A percentile compares a stretch with the other conserved stretches of the same genome.
phyloP scores from a whole-genome alignment of 1,284 basidiomycete genomes.

The Exobasidium cylindrosporum region DNA sequence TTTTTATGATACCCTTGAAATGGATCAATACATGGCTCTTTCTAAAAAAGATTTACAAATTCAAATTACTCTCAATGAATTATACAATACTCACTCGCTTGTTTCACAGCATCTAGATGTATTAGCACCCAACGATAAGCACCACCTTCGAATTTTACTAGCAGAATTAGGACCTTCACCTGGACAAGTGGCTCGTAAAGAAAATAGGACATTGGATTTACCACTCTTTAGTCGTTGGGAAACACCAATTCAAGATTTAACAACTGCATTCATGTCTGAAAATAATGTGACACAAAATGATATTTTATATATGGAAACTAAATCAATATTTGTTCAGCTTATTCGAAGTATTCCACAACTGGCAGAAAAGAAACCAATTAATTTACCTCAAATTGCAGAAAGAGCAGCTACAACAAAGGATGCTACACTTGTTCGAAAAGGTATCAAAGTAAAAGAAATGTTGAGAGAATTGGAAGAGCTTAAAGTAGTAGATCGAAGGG shows the following conservation, averaged over 20 bases:
- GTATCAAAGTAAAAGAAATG: conserved; percentile 99
- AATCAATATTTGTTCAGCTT: conserved; percentile 97
- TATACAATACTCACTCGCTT: conserved; percentile 95
- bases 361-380: conserved; percentile 79
- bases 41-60: conserved; percentile 98
- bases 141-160: conserved; percentile 90
- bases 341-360: conserved; percentile 87
- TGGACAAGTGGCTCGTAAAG: conserved; percentile 90
- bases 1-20: conserved; percentile 98
- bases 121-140: conserved; percentile 92
- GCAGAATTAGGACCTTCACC: conserved; percentile 93
- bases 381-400: conserved; percentile 85
- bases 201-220: conserved; percentile 90
- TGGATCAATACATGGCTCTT: conserved; percentile 99
- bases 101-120: conserved; percentile 92
- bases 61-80: conserved; percentile 97
- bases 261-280: conserved; percentile 83
- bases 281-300: conserved; percentile 93
- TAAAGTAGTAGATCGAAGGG: conserved; percentile 75
- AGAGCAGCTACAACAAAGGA: conserved; percentile 95
- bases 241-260: conserved; percentile 95
- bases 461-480: conserved; percentile 89
- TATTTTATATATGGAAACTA: conserved; percentile 99
- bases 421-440: conserved; percentile 85
- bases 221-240: conserved; percentile 97